Percentiles rank a stretch among this genome's conserved stretches.
phyloP scores from a whole-genome alignment of 1,139 yeast species.

The Lodderomyces oxycetoniae region DNA sequence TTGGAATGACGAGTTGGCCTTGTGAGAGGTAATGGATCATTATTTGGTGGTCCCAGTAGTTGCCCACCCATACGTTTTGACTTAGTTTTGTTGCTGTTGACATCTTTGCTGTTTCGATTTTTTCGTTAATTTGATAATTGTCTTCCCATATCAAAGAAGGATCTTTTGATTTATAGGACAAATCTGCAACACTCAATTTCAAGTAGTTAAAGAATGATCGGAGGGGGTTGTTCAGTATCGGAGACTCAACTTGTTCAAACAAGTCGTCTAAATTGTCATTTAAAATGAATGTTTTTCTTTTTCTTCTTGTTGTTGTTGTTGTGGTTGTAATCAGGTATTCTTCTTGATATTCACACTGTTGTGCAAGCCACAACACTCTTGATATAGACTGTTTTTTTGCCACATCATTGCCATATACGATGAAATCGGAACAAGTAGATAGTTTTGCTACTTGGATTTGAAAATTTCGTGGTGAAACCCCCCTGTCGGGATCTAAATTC shows the following conservation, averaged over 20 bases:
- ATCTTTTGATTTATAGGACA: slow-evolving; percentile 6
- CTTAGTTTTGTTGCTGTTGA: slow-evolving; percentile 66
- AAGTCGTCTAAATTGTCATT: slow-evolving; percentile 6
- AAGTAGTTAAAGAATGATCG: slow-evolving; percentile 8
- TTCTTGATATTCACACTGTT: slow-evolving; percentile 29
- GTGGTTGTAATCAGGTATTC: background rate
- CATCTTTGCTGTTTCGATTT: slow-evolving; percentile 77
- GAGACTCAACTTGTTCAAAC: slow-evolving; percentile 1
- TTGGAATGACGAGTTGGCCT: slow-evolving; percentile 3
- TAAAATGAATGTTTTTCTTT: slow-evolving; percentile 18
- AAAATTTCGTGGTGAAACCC: slow-evolving; percentile 70
- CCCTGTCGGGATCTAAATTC: slow-evolving; percentile 59
- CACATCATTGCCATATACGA: slow-evolving; percentile 47
- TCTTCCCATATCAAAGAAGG: slow-evolving; percentile 51
- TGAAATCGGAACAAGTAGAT: slow-evolving; percentile 63
- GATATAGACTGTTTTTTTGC: slow-evolving; percentile 42
- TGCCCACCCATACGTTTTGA: slow-evolving; percentile 73
- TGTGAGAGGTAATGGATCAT: slow-evolving; percentile 26
- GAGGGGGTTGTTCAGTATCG: slow-evolving; percentile 4
- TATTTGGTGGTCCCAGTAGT: slow-evolving; percentile 48
- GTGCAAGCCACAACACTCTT: slow-evolving; percentile 53
- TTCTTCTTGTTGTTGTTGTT: background rate
- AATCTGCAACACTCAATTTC: slow-evolving; percentile 7
- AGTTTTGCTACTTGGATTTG: slow-evolving; percentile 71
- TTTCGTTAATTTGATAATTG: slow-evolving; percentile 69